Percentiles rank a stretch among this genome's conserved stretches.
Evolutionary conservation across 2,329 filamentous ascomycete genomes (phyloP).

Genomic region (Epichloe baconii): DNA sequence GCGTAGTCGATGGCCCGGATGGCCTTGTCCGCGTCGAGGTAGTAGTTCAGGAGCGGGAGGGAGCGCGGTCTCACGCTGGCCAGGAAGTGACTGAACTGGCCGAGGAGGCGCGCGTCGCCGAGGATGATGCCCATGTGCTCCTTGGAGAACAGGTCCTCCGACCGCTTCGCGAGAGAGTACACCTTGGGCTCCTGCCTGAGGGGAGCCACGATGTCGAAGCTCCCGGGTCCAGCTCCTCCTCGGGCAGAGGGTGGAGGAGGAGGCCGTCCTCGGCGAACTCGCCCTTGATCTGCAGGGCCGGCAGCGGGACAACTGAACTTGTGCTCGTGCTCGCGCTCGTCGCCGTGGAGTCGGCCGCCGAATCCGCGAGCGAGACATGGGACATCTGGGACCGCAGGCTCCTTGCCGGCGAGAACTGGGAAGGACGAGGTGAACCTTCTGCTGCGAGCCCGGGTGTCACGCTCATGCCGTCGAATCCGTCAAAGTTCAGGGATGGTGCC

Average conservation of each 20-base stretch:
- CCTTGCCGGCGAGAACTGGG: not conserved
- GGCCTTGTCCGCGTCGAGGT: constrained; percentile 58
- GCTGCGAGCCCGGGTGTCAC: too few species aligned
- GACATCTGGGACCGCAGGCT: not conserved
- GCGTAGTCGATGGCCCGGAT: constrained; percentile 57
- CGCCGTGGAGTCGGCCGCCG: not conserved
- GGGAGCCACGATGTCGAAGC: constrained; percentile 2
- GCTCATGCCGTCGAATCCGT: not conserved
- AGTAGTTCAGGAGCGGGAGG: constrained; percentile 54
- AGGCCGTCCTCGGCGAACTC: not conserved
- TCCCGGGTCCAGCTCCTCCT: not conserved
- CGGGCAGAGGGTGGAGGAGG: not conserved
- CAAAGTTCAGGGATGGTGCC: not conserved
- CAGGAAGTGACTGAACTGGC: constrained; percentile 56
- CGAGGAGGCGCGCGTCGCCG: constrained; percentile 45
- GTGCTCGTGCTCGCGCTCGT: not conserved
- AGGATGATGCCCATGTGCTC: constrained; percentile 56
- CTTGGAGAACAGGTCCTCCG: constrained; percentile 51
- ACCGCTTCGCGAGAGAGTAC: constrained; percentile 48
- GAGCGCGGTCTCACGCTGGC: constrained; percentile 46
- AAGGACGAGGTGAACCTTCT: not conserved
- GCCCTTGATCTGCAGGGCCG: not conserved
- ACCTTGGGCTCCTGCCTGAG: not conserved
- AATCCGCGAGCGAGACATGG: not conserved
- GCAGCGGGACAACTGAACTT: not conserved